Conservation (phyloP, 148 eudicot genomes). For the Polygonum maritimum region DNA sequence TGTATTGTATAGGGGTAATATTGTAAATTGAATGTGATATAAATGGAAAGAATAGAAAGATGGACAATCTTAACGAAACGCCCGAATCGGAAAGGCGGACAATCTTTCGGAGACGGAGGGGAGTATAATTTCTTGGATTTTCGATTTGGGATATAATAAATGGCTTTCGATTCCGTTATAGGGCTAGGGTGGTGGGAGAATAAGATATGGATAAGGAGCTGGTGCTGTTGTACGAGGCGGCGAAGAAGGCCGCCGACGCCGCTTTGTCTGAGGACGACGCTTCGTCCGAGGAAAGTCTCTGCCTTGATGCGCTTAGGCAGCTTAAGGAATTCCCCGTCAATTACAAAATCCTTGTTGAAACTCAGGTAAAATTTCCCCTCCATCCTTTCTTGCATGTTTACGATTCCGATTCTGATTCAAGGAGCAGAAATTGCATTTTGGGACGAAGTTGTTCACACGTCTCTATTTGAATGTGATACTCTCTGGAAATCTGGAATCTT, state of each 20-base stretch:
- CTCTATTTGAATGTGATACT: not conserved
- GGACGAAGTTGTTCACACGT: not conserved
- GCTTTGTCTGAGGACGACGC: slow-evolving; percentile 25
- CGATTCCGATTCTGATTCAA: not conserved
- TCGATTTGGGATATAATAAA: no score
- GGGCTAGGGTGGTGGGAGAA: not conserved
- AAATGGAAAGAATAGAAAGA: no score
- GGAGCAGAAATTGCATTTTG: not conserved
- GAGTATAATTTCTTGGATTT: no score
- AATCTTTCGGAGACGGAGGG: no score
- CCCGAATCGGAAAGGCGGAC: no score
- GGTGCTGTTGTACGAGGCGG: slow-evolving; percentile 47
- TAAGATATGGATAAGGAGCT: slow-evolving; percentile 46
- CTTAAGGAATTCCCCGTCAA: slow-evolving; percentile 56
- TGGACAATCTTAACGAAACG: no score
- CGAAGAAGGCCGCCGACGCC: slow-evolving; percentile 58
- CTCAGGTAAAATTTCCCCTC: slow-evolving; percentile 38
- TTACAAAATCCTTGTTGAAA: slow-evolving; percentile 57
- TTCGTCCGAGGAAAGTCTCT: slow-evolving; percentile 43
- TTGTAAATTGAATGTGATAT: no score
- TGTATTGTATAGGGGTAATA: no score
- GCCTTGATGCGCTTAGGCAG: slow-evolving; percentile 49
- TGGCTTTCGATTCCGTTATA: not conserved
- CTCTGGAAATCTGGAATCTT: not conserved
- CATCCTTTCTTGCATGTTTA: slow-evolving; percentile 11